Evolutionary conservation across 2,329 filamentous ascomycete genomes (phyloP).

Genomic region (Penicillium sp.): DNA sequence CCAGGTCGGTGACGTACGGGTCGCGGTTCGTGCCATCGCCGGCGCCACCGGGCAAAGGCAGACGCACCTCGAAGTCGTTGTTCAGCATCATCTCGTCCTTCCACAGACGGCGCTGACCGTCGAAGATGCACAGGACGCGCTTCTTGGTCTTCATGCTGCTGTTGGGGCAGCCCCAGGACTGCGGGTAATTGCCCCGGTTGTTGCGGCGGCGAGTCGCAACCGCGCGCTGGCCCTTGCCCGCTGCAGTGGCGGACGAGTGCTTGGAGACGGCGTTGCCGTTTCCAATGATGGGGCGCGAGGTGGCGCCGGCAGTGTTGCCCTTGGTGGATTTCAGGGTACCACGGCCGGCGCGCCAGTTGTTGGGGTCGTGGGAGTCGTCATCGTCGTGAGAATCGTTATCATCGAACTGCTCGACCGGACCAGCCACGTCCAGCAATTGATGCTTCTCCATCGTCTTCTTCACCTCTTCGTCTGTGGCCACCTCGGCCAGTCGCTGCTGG

Average conservation of each 20-base stretch:
- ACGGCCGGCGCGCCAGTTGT: slow-evolving; percentile 47
- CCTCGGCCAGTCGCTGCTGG: slow-evolving; percentile 54
- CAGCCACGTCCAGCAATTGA: slow-evolving; percentile 50
- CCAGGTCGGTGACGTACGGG: slow-evolving; percentile 86
- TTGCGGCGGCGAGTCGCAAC: slow-evolving; percentile 70
- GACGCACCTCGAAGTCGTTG: slow-evolving; percentile 87
- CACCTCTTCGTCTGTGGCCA: slow-evolving; percentile 59
- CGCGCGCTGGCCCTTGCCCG: slow-evolving; percentile 68
- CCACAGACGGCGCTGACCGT: slow-evolving; percentile 80
- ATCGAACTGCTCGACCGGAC: slow-evolving; percentile 50
- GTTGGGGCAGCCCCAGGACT: slow-evolving; percentile 87
- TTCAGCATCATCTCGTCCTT: slow-evolving; percentile 99
- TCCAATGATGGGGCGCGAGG: slow-evolving; percentile 52
- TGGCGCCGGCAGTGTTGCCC: slow-evolving; percentile 50
- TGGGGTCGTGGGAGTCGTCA: slow-evolving; percentile 52
- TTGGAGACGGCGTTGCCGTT: slow-evolving; percentile 47
- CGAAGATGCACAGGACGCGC: slow-evolving; percentile 88
- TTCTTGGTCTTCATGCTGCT: slow-evolving; percentile 99
- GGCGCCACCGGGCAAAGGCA: slow-evolving; percentile 71
- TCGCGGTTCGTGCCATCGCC: slow-evolving; percentile 80
- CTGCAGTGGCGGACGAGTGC: slow-evolving; percentile 53
- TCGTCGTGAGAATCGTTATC: slow-evolving; percentile 56
- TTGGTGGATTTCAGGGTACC: slow-evolving; percentile 50
- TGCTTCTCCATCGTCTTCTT: slow-evolving; percentile 59
- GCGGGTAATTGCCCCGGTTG: slow-evolving; percentile 88